phyloP scores from a whole-genome alignment of 2,329 filamentous ascomycete genomes.

The Xylariaceae sp. region DNA sequence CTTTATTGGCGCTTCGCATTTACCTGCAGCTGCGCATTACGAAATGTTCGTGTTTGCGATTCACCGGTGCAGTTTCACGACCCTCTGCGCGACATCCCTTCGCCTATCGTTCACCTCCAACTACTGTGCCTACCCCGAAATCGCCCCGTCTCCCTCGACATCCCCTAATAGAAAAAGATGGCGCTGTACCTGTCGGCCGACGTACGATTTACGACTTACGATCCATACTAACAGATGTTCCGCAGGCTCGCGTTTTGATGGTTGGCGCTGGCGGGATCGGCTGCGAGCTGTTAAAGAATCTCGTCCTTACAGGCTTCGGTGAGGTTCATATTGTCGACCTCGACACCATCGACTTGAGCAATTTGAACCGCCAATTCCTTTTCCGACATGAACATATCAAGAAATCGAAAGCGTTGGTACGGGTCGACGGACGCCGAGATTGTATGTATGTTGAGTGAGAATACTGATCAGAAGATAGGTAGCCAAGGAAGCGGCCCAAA shows the following conservation, averaged over 20 bases:
- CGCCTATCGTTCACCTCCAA: background rate
- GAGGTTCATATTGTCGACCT: constrained; percentile 95
- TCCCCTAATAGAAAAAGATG: constrained; percentile 18
- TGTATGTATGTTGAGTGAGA: background rate
- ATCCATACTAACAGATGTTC: constrained; percentile 38
- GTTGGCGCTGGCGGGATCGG: constrained; percentile 97
- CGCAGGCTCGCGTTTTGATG: constrained; percentile 82
- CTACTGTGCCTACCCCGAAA: background rate
- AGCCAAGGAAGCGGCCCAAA: constrained; percentile 86
- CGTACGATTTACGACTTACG: constrained; percentile 6
- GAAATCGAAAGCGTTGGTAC: constrained; percentile 88
- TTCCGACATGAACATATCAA: constrained; percentile 98
- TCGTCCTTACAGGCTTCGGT: constrained; percentile 88
- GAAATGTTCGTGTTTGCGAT: constrained; percentile 13
- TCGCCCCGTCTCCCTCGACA: background rate
- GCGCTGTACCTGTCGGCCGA: constrained; percentile 4
- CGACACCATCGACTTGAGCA: constrained; percentile 97
- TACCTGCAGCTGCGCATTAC: constrained; percentile 9
- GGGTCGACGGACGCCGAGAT: constrained; percentile 36
- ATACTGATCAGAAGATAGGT: constrained; percentile 58
- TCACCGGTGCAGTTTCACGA: constrained; percentile 1
- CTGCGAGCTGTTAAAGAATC: constrained; percentile 95
- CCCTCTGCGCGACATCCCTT: constrained; percentile 7
- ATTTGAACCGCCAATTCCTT: constrained; percentile 95
- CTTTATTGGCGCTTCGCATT: constrained; percentile 20